phyloP scores from a whole-genome alignment of 345 rosid species.

The Zanthoxylum bungeanum region DNA sequence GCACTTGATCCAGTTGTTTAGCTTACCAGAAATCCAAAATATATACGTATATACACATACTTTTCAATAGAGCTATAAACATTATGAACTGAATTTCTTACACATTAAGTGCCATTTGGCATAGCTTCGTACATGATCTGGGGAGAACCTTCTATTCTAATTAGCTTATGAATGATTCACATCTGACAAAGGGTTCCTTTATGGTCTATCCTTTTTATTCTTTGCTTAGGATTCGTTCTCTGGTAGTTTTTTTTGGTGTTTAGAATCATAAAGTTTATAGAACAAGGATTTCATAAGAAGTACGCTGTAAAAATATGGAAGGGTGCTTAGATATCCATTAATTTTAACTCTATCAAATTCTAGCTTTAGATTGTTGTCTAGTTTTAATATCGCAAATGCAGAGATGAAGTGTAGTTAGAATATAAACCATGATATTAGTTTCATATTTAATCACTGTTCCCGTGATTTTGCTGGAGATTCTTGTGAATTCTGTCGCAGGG shows the following conservation, averaged over 20 bases:
- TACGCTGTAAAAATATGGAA: not conserved
- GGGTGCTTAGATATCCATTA: not conserved
- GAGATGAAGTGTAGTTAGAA: not conserved
- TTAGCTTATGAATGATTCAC: conserved; percentile 1
- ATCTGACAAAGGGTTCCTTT: not conserved
- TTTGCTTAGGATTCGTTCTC: not conserved
- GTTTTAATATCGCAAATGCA: not conserved
- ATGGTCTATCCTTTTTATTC: not conserved
- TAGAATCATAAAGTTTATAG: not conserved
- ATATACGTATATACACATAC: no score
- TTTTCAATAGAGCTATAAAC: no score
- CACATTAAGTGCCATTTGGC: not conserved
- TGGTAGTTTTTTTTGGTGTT: not conserved
- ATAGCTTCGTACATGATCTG: not conserved
- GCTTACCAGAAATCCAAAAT: not conserved
- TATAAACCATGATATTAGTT: not conserved
- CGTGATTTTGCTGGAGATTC: not conserved
- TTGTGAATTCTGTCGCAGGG: not conserved
- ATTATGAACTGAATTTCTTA: not conserved
- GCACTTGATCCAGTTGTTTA: not conserved
- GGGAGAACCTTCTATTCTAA: not conserved
- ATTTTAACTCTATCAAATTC: not conserved
- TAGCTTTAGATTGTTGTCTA: not conserved
- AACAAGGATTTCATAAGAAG: not conserved
- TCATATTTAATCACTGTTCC: not conserved